A percentile compares a stretch with the other conserved stretches of the same genome.
phyloP scores from a whole-genome alignment of 495 filamentous ascomycete species.

The Penicillium bovifimosum region DNA sequence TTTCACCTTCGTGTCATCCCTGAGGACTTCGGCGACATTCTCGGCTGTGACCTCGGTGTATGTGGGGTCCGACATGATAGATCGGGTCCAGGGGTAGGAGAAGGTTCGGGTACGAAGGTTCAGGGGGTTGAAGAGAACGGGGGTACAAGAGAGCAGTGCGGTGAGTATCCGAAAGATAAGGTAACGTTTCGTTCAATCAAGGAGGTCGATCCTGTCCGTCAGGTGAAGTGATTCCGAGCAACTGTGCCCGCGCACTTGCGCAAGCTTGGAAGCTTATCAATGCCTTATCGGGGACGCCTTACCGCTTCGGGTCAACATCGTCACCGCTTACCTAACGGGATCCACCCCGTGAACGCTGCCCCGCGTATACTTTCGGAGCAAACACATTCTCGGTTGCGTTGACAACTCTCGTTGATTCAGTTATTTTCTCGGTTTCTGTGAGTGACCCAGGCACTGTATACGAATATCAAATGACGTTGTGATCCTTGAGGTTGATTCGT shows the following conservation, averaged over 20 bases:
- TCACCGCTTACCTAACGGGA: slow-evolving; percentile 10
- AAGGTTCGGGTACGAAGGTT: neutral
- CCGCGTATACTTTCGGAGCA: slow-evolving; percentile 15
- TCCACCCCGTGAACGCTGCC: slow-evolving; percentile 11
- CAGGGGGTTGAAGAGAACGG: neutral
- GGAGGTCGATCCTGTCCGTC: neutral
- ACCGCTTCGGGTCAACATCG: neutral
- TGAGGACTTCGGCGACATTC: slow-evolving; percentile 56
- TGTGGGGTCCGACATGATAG: slow-evolving; percentile 13
- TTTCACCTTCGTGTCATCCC: slow-evolving; percentile 79
- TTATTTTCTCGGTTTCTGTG: neutral
- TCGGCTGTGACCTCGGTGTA: slow-evolving; percentile 49
- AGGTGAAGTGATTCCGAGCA: neutral
- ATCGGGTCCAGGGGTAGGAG: neutral
- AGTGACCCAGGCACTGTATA: neutral
- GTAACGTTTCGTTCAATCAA: too few relatives aligned
- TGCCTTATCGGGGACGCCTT: slow-evolving; percentile 4
- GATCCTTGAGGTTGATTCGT: neutral
- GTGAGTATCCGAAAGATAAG: neutral
- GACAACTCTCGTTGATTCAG: neutral
- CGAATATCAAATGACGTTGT: neutral
- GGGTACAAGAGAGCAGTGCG: neutral
- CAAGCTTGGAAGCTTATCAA: slow-evolving; percentile 10
- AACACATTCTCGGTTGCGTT: neutral
- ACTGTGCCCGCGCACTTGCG: neutral